phyloP scores from a whole-genome alignment of 768 basidiomycete genomes.

The Termitomyces sp. region DNA sequence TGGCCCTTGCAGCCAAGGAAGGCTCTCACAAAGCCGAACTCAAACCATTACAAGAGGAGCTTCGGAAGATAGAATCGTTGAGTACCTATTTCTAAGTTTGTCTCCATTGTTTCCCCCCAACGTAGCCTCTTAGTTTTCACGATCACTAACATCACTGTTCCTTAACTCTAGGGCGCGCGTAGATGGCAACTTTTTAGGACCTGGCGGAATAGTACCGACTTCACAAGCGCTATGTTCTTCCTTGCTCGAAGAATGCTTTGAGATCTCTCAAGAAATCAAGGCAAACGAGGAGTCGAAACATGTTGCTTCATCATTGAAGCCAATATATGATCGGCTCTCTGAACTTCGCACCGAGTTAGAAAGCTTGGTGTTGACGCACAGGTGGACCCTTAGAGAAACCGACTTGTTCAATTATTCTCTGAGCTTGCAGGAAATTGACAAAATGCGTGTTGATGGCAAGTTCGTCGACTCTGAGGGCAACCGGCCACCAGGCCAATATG shows the following conservation, averaged over 20 bases:
- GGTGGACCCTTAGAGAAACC: slow-evolving; percentile 95
- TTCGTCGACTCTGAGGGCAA: slow-evolving; percentile 94
- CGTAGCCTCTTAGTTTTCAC: slow-evolving; percentile 13
- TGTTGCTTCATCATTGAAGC: slow-evolving; percentile 80
- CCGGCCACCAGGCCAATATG: slow-evolving; percentile 92
- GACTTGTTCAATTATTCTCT: slow-evolving; percentile 93
- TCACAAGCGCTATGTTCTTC: slow-evolving; percentile 92
- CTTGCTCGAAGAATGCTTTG: slow-evolving; percentile 94
- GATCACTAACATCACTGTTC: slow-evolving; percentile 8
- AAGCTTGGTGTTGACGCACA: slow-evolving; percentile 87
- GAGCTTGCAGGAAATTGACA: slow-evolving; percentile 93
- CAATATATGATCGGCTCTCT: slow-evolving; percentile 88
- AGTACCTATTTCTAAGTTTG: slow-evolving; percentile 45
- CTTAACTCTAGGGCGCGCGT: slow-evolving; percentile 68
- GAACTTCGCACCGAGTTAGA: slow-evolving; percentile 88
- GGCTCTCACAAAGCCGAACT: slow-evolving; percentile 83
- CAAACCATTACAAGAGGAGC: slow-evolving; percentile 87
- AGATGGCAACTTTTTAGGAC: slow-evolving; percentile 93
- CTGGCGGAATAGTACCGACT: slow-evolving; percentile 83
- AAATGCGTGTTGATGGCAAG: slow-evolving; percentile 95
- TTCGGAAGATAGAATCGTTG: slow-evolving; percentile 95
- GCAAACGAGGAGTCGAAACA: slow-evolving; percentile 89
- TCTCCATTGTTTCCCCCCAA: slow-evolving; percentile 23
- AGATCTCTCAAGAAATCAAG: slow-evolving; percentile 92
- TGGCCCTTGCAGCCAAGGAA: slow-evolving; percentile 83